Evolutionary conservation across 2,329 filamentous ascomycete genomes (phyloP).

Genomic region (Fusarium dimerum): DNA sequence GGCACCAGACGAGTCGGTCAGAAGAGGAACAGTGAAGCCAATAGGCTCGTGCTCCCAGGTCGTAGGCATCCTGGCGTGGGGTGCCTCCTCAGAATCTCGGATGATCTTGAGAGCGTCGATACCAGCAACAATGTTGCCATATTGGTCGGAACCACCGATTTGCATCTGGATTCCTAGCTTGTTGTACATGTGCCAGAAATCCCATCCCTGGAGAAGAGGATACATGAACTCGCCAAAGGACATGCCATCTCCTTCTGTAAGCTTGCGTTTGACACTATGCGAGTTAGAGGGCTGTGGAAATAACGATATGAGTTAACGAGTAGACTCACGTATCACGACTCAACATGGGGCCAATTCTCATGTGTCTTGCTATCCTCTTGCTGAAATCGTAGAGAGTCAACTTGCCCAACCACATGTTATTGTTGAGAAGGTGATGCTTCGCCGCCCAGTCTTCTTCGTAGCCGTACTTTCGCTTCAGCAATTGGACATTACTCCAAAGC

Average conservation of each 20-base stretch:
- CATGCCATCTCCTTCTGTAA: conserved; percentile 88
- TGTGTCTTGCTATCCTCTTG: conserved; percentile 68
- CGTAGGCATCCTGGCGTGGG: conserved; percentile 39
- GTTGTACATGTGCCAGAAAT: conserved; percentile 86
- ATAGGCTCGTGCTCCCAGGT: conserved; percentile 61
- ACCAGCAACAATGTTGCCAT: conserved; percentile 90
- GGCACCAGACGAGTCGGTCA: conserved; percentile 80
- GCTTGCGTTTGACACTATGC: conserved; percentile 70
- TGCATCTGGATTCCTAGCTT: conserved; percentile 74
- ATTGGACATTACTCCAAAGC: conserved; percentile 74
- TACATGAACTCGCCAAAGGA: conserved; percentile 93
- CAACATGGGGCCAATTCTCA: conserved; percentile 84
- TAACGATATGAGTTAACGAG: background rate
- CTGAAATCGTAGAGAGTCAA: conserved; percentile 74
- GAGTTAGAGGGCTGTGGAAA: conserved; percentile 18
- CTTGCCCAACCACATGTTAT: conserved; percentile 79
- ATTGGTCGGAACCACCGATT: conserved; percentile 94
- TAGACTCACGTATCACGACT: conserved; percentile 77
- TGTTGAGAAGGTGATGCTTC: conserved; percentile 72
- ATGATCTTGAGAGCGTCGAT: conserved; percentile 82
- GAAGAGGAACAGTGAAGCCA: conserved; percentile 86
- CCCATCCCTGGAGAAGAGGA: conserved; percentile 91
- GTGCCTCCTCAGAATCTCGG: conserved; percentile 56
- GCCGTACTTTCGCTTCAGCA: conserved; percentile 64
- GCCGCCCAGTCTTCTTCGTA: conserved; percentile 65